Conservation (phyloP, 2,329 filamentous ascomycete genomes). For the Amphichorda felina region DNA sequence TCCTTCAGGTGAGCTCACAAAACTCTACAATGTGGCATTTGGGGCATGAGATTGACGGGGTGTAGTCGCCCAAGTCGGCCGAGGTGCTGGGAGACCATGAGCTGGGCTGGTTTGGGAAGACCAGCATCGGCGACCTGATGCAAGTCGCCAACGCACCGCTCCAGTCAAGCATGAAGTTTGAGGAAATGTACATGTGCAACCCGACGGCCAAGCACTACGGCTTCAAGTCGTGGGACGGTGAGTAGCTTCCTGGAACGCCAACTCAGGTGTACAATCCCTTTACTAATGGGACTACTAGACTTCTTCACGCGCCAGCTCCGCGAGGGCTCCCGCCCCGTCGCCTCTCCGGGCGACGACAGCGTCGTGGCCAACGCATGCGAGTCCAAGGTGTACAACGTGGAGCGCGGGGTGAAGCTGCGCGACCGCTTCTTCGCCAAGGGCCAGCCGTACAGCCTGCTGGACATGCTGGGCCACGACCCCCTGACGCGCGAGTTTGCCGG, state of each 20-base stretch:
- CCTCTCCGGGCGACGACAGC: constrained; percentile 36
- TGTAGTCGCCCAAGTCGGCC: constrained; percentile 42
- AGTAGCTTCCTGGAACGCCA: too few species aligned
- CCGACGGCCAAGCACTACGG: constrained; percentile 40
- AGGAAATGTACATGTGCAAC: constrained; percentile 51
- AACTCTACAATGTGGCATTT: too few species aligned
- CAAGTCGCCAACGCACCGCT: constrained; percentile 35
- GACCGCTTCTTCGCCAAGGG: constrained; percentile 59
- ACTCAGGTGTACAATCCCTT: too few species aligned
- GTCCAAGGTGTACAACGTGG: constrained; percentile 43
- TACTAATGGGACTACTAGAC: constrained; percentile 19
- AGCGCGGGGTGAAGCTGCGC: constrained; percentile 35
- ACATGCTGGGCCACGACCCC: constrained; percentile 49
- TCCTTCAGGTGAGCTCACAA: constrained; percentile 30
- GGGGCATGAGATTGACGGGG: too few species aligned
- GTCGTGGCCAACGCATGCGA: constrained; percentile 55
- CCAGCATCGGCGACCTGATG: constrained; percentile 34
- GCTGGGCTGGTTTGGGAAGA: constrained; percentile 43
- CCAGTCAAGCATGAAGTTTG: constrained; percentile 32
- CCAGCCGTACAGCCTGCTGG: constrained; percentile 52
- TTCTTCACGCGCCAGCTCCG: constrained; percentile 54
- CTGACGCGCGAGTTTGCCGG: constrained; percentile 43
- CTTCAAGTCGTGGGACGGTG: constrained; percentile 55
- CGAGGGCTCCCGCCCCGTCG: constrained; percentile 43
- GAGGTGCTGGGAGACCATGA: constrained; percentile 30